These are phyloP conservation scores for Cyclostephanos tholiformis DNA, from an alignment of 108 stramenopile species.

Conservation along the genomic window DNA sequence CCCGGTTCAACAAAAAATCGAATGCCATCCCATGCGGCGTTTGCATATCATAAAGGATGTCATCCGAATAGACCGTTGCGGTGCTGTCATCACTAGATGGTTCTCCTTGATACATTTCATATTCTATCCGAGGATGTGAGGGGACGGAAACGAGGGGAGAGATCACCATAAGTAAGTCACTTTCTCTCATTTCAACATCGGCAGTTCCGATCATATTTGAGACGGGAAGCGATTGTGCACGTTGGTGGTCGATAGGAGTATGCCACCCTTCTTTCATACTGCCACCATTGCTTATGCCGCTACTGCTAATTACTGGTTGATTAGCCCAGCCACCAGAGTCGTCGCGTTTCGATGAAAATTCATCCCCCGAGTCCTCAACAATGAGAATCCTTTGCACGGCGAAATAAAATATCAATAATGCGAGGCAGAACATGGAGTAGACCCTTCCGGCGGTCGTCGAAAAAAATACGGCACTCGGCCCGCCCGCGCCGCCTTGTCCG, in stretches of 20 bases:
- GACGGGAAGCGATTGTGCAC: not conserved
- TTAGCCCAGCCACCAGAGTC: constrained; percentile 46
- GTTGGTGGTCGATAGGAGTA: not conserved
- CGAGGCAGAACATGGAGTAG: constrained; percentile 36
- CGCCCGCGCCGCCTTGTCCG: constrained; percentile 5
- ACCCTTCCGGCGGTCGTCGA: constrained; percentile 20
- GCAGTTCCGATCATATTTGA: not conserved
- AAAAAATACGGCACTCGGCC: not conserved
- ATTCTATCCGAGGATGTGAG: constrained; percentile 30
- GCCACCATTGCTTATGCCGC: constrained; percentile 5
- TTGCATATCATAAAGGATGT: constrained; percentile 31
- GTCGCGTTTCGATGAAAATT: constrained; percentile 22
- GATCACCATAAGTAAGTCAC: constrained; percentile 24
- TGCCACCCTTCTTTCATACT: not conserved
- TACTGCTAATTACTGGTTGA: constrained; percentile 10
- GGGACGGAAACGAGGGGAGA: constrained; percentile 28
- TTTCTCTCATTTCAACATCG: constrained; percentile 11
- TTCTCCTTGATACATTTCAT: constrained; percentile 31
- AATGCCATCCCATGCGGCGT: constrained; percentile 51
- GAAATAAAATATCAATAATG: constrained; percentile 21
- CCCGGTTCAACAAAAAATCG: constrained; percentile 41
- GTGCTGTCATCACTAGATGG: not conserved
- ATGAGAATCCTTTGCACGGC: constrained; percentile 10
- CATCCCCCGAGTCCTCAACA: not conserved
- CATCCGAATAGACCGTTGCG: constrained; percentile 4